phyloP scores from a whole-genome alignment of 306 rosid genomes.

The Lablab purpureus region DNA sequence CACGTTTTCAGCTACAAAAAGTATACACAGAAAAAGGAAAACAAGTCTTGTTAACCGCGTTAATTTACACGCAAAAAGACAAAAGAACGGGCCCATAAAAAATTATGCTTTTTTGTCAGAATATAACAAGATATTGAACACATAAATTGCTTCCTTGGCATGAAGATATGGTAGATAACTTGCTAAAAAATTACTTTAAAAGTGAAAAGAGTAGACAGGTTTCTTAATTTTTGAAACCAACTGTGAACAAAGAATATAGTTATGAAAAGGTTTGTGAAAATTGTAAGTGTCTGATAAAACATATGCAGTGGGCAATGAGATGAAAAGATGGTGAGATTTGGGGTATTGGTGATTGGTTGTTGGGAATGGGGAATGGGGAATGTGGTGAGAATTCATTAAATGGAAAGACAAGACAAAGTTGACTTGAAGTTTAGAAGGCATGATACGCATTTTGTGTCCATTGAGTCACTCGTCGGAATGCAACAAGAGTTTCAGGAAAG shows the following conservation, averaged over 20 bases:
- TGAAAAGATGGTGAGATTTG: not conserved
- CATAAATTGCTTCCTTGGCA: no score
- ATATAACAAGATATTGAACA: not conserved
- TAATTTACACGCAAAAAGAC: not conserved
- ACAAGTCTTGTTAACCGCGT: slow-evolving; percentile 16
- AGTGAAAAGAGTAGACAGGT: no score
- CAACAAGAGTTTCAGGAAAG: not conserved
- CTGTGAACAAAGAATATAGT: no score
- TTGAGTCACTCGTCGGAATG: not conserved
- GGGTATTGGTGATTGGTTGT: not conserved
- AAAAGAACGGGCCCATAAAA: no score
- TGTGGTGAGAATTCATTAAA: not conserved
- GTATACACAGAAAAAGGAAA: not conserved
- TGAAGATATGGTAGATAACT: no score
- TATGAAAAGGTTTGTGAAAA: no score
- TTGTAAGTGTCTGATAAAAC: not conserved
- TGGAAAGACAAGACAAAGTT: not conserved
- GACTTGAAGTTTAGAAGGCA: not conserved
- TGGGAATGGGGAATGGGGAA: not conserved
- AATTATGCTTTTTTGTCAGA: not conserved
- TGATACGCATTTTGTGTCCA: not conserved
- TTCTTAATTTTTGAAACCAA: no score
- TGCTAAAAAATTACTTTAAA: no score
- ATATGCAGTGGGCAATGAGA: not conserved
- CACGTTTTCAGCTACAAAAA: no score